These are phyloP conservation scores for Lachnellula arida DNA, from an alignment of 2,329 filamentous ascomycete species.

Conservation along the genomic window DNA sequence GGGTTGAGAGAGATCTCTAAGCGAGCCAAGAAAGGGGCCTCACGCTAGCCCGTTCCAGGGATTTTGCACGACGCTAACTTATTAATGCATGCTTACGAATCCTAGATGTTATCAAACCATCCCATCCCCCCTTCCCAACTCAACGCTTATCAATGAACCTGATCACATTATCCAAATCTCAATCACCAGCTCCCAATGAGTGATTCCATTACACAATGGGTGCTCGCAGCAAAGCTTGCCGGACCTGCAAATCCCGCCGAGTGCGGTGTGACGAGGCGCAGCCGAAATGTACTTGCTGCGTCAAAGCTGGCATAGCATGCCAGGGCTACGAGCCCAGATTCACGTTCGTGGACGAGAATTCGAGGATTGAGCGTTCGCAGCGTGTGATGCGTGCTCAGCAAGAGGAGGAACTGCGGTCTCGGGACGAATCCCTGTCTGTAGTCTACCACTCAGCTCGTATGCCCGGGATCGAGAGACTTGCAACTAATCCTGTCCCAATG, in stretches of 20 bases:
- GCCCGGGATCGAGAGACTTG: background rate
- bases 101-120: too few species aligned
- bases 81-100: background rate
- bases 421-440: background rate
- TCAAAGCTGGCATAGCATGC: conserved; percentile 34
- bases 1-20: background rate
- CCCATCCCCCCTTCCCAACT: too few species aligned
- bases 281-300: conserved; percentile 35
- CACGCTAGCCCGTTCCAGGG: background rate
- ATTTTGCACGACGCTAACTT: background rate
- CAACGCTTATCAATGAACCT: background rate
- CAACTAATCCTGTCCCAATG: background rate
- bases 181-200: background rate
- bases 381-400: background rate
- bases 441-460: background rate
- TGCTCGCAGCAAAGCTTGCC: conserved; percentile 29
- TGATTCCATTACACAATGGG: background rate
- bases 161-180: background rate
- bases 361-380: background rate
- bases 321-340: conserved; percentile 29
- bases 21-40: background rate
- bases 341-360: conserved; percentile 6
- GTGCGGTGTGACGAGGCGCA: conserved; percentile 31
- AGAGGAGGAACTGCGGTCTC: background rate
- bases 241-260: conserved; percentile 31